Evolutionary conservation across 148 eudicot genomes (phyloP).

Genomic region (Fagopyrum tataricum): DNA sequence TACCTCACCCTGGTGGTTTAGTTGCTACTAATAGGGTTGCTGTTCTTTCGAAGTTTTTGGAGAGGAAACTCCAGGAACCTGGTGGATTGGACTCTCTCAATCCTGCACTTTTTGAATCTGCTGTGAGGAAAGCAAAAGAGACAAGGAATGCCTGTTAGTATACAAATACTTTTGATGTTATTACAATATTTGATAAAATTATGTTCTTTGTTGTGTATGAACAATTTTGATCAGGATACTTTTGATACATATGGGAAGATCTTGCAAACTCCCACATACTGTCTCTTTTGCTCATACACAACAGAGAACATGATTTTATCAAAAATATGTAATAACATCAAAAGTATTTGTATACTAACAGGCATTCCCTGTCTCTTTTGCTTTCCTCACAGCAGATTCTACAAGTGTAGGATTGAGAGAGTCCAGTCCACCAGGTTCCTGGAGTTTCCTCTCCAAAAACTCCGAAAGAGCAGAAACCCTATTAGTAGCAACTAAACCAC

Average conservation of each 20-base stretch:
- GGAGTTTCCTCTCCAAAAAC: constrained; percentile 78
- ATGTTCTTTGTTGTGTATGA: not conserved
- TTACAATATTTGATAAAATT: not conserved
- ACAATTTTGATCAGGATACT: too few species aligned
- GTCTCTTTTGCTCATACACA: not conserved
- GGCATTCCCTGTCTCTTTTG: constrained; percentile 66
- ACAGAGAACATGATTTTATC: not conserved
- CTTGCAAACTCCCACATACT: too few species aligned
- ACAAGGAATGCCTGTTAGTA: constrained; percentile 61
- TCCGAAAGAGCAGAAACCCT: constrained; percentile 85
- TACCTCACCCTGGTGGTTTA: constrained; percentile 92
- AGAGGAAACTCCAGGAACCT: constrained; percentile 85
- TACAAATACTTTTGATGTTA: not conserved
- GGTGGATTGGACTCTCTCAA: constrained; percentile 68
- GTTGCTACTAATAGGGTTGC: constrained; percentile 81
- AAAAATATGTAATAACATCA: not conserved
- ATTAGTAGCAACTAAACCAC: constrained; percentile 82
- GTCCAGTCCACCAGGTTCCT: constrained; percentile 78
- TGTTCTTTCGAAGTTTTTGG: constrained; percentile 78
- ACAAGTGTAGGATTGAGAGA: constrained; percentile 63
- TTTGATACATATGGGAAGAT: too few species aligned
- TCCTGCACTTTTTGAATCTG: constrained; percentile 62
- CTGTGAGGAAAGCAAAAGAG: constrained; percentile 85
- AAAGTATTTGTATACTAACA: constrained; percentile 29
- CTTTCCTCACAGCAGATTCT: constrained; percentile 80